Conservation (phyloP, 176 grass and related monocot genomes). For the Lolium perenne region DNA sequence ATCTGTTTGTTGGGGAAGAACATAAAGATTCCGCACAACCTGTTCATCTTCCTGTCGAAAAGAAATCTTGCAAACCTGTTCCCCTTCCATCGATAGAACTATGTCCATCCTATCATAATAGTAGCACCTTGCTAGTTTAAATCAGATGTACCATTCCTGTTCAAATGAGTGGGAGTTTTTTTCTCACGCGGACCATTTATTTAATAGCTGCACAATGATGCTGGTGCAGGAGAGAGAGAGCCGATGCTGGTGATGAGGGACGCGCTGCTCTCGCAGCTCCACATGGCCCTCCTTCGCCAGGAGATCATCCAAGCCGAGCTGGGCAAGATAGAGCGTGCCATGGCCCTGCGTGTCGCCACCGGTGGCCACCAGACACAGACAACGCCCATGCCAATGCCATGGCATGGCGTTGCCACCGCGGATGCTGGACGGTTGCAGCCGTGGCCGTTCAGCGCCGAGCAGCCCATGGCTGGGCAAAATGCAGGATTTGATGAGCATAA, state of each 20-base stretch:
- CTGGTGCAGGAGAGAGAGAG: background rate
- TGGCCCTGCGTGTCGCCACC: constrained; percentile 1
- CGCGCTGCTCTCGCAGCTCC: constrained; percentile 50
- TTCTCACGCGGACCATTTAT: background rate
- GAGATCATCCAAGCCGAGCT: constrained; percentile 49
- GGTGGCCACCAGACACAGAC: background rate
- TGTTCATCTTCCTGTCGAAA: background rate
- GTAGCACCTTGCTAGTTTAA: background rate
- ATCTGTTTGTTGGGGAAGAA: background rate
- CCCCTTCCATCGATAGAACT: background rate
- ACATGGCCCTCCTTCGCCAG: constrained; percentile 35
- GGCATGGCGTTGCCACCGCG: background rate
- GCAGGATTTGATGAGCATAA: constrained; percentile 1
- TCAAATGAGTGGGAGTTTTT: background rate
- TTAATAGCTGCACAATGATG: background rate
- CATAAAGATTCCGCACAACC: background rate
- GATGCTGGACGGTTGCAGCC: background rate
- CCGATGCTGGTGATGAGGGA: constrained; percentile 42
- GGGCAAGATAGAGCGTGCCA: constrained; percentile 38
- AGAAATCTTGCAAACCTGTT: background rate
- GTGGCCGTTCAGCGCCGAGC: background rate
- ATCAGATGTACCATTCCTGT: constrained; percentile 5
- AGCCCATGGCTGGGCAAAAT: background rate
- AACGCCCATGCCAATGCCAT: background rate
- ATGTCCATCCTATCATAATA: background rate